These are phyloP conservation scores for Fistulinella prunicolor DNA, from an alignment of 768 basidiomycete genomes.

Conservation along the genomic window DNA sequence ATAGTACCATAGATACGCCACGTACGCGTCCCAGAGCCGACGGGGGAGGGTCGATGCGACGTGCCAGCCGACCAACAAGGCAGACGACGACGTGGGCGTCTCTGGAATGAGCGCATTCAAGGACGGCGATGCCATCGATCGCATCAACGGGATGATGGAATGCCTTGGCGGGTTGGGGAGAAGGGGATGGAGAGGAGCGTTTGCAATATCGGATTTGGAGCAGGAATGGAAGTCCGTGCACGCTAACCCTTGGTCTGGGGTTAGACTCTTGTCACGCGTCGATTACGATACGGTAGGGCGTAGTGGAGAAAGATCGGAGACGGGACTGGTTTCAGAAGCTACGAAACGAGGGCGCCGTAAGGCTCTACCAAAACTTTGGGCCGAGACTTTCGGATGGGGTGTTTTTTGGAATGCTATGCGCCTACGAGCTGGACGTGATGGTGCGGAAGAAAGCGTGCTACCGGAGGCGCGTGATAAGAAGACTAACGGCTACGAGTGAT, in stretches of 20 bases:
- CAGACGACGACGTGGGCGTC: too few relatives aligned
- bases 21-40: constrained; percentile 57
- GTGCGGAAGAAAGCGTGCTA: background rate
- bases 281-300: constrained; percentile 23
- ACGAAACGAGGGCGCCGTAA: constrained; percentile 9
- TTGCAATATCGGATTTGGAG: background rate
- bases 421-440: background rate
- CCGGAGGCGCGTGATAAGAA: background rate
- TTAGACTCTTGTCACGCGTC: constrained; percentile 6
- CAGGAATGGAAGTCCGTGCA: background rate
- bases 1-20: constrained; percentile 64
- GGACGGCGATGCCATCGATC: too few relatives aligned
- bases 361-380: background rate
- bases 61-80: constrained; percentile 17
- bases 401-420: background rate
- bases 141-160: constrained; percentile 11
- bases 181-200: background rate
- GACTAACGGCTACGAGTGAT: too few relatives aligned
- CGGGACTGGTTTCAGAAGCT: background rate
- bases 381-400: background rate
- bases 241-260: background rate
- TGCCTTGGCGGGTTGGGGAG: background rate
- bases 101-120: too few relatives aligned
- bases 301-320: constrained; percentile 17
- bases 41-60: constrained; percentile 29